phyloP scores from a whole-genome alignment of 2,329 filamentous ascomycete genomes.

The Metarhizium brunneum region DNA sequence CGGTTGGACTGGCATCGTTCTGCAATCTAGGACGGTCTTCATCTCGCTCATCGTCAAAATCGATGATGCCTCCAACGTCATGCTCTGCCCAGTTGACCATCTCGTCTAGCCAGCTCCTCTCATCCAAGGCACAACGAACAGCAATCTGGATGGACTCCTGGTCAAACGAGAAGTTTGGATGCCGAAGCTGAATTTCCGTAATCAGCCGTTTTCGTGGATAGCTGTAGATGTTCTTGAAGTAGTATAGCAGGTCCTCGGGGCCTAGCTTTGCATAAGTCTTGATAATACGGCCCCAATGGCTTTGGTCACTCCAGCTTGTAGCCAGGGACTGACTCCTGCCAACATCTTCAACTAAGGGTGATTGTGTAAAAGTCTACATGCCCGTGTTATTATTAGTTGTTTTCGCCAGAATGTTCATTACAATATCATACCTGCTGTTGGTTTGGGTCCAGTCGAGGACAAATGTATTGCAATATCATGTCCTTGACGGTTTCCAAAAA shows the following conservation, averaged over 20 bases:
- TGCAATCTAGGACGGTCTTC: conserved; percentile 18
- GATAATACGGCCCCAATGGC: conserved; percentile 28
- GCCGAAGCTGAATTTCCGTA: conserved; percentile 27
- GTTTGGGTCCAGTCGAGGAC: conserved; percentile 32
- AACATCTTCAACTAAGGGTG: conserved; percentile 14
- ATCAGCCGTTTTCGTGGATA: conserved; percentile 37
- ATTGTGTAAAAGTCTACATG: conserved; percentile 2
- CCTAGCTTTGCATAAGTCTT: conserved; percentile 40
- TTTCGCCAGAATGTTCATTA: not conserved
- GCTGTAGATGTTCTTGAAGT: conserved; percentile 36
- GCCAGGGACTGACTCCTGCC: conserved; percentile 22
- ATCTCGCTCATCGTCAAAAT: conserved; percentile 30
- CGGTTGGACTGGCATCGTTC: conserved; percentile 28
- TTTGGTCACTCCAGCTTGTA: conserved; percentile 26
- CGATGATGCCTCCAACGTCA: conserved; percentile 29
- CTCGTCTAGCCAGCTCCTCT: conserved; percentile 24
- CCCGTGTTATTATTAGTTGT: conserved; percentile 2
- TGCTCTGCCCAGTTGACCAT: conserved; percentile 24
- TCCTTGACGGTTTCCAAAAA: conserved; percentile 34
- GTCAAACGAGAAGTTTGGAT: conserved; percentile 33
- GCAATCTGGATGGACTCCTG: conserved; percentile 34
- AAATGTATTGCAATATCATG: conserved; percentile 35
- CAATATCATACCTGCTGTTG: conserved; percentile 22
- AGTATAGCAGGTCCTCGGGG: conserved; percentile 38
- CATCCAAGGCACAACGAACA: conserved; percentile 27